Evolutionary conservation across 108 stramenopile species (phyloP), one percentile per base, ranked within the genome.

Genomic region (Pseudonitzschia pungens): DNA sequence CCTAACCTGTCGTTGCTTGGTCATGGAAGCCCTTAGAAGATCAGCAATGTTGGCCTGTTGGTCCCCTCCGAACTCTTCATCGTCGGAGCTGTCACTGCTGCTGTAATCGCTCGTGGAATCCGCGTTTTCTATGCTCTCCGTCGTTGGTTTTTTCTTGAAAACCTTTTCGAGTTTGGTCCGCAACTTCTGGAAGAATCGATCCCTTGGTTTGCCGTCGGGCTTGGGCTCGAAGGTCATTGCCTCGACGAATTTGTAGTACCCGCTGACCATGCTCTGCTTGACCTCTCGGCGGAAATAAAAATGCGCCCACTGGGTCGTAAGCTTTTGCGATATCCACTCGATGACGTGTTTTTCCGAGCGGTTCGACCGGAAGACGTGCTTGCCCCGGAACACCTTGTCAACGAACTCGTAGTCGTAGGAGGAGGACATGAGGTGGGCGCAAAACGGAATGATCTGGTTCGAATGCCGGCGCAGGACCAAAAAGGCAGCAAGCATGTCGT

Each of bases 261-360:
- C 60, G 20, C 60, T 31, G n/a, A 62, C 60, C 60, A 62, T 62
- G 32, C 60, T 33, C 60, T 62, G 60, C 60, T 62, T 62, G 60
- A 62, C 20, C 32, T 62, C 60, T 9, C 60, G 60, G 11, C 60
- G 60, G 29, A 62, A 62, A 16, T 40, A 62, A 62, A 62, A 62
- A 28, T 62, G 60, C 5, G 60, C 60, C 60, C 60, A 62, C 60
- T 62, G 60, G 16, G 29, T 62, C 6, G 4, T 16, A 9, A 62
- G 36, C 29, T 62, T 62, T 62, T 62, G 8, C n/a, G 60, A 40
- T 16, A 62, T 40, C 60, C 60, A 62, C 36, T 62, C 18, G 36
- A 40, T 62, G 60, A 62, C 60, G 3, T 33, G 11, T 3, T 10
- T 9, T 62, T 62, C 60, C 20, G 31, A 33, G 14, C 15, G 11